These are phyloP conservation scores for Hirsutella thompsonii DNA, from an alignment of 2,329 filamentous ascomycete species.

Conservation along the genomic window DNA sequence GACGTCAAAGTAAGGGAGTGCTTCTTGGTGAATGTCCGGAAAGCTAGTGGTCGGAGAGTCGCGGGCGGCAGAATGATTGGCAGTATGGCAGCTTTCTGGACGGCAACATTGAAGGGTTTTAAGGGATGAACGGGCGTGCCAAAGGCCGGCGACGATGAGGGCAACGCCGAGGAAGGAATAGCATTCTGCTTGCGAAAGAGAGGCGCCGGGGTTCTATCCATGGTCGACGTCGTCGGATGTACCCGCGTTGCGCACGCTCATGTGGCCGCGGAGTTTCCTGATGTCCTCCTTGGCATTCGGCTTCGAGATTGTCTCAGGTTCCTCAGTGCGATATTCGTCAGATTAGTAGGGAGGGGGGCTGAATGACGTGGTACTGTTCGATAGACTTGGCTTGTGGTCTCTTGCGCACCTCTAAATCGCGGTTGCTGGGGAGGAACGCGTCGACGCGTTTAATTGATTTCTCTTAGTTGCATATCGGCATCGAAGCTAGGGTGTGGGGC, in stretches of 20 bases:
- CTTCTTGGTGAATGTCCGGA: conserved; percentile 94
- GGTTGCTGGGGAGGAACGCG: conserved; percentile 12
- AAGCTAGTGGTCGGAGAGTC: conserved; percentile 78
- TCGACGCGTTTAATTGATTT: conserved; percentile 27
- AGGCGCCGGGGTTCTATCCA: conserved; percentile 25
- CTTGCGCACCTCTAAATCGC: background rate
- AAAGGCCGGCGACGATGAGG: conserved; percentile 84
- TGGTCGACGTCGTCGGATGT: conserved; percentile 5
- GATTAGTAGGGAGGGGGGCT: too few species aligned
- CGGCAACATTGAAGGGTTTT: conserved; percentile 43
- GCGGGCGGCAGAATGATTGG: conserved; percentile 82
- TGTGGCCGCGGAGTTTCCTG: too few species aligned
- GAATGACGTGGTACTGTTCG: too few species aligned
- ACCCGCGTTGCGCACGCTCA: background rate
- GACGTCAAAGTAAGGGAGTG: conserved; percentile 89
- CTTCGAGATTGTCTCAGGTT: too few species aligned
- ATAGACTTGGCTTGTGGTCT: background rate
- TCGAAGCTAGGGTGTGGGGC: background rate
- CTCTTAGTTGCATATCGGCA: conserved; percentile 13
- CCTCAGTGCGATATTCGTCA: too few species aligned
- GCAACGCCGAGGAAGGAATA: conserved; percentile 46
- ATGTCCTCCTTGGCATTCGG: too few species aligned
- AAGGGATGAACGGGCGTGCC: conserved; percentile 75
- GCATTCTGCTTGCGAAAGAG: conserved; percentile 23
- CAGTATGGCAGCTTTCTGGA: conserved; percentile 53